Evolutionary conservation across 176 grass and related monocot species (phyloP), one percentile per base, ranked within the genome.

Genomic region (Dactylis glomerata): DNA sequence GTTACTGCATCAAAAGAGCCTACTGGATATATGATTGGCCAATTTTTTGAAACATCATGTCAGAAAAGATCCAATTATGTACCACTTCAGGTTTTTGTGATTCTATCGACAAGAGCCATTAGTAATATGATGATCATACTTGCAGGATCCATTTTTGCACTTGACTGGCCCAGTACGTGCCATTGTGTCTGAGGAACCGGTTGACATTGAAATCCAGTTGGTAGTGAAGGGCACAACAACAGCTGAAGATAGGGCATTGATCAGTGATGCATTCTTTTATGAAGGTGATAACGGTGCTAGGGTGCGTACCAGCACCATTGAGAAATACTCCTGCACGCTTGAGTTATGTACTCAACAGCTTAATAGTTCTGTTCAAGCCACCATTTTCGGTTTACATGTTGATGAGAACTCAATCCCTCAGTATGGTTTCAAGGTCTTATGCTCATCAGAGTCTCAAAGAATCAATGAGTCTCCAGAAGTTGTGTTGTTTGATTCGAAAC

Each of bases 51-150:
- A 62, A 46, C 57, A 63, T 55, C 12, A 68, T 44, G 14, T 58
- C 9, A 20, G 72, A 78, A 75, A 38, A 67, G 31, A 37, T 15
- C 45, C 54, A 83, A 38, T 56, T 65, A 82, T 76, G 68, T 83
- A 97, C 88, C 88, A 94, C 95, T 92, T 97, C 88, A 88, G 84
- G 82, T 89, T 92, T 85, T 75, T 57, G 86, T 87, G 44, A 94
- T 94, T 55, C 79, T 89, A 10, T 86, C 63, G 54, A 94, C 69
- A 56, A 94, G 90, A 88, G 86, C 88, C 76, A 75, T 78, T 46
- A 91, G 63, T 57, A 97, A 59, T 13, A 26, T 26, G 10, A 59
- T 59, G 24, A 13, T 26, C 56, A 59, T 42, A 4, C 31, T 69
- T 71, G 38, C 23, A 72, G 68, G 6, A 72, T 45, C 40, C 68